Evolutionary conservation across 768 basidiomycete species (phyloP), one percentile per base, ranked within the genome.

Genomic region (Naematelia encephala): DNA sequence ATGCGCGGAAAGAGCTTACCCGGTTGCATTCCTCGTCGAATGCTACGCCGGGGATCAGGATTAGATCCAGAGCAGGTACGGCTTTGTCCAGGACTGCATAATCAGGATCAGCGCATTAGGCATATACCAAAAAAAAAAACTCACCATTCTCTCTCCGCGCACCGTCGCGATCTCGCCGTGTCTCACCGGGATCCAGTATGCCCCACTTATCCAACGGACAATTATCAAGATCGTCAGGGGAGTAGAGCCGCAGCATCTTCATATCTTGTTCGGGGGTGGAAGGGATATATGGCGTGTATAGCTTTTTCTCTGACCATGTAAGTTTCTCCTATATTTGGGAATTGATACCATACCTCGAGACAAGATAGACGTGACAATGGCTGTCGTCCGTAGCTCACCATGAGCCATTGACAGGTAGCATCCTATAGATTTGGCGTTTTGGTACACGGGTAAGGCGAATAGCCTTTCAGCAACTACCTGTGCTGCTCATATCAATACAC

Each of bases 151-250:
- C 66, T 29, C 68, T 27, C 23, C 12, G 13, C 45, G 25, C 48
- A 23, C 58, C 47, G 4, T 25, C 54, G 11, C 34, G 19, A 49
- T 73, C 71, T 30, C 53, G 34, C 25, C 69, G 26, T 13, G 48
- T 25, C 50, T 49, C 50, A 21, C 69, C 69, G 0, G 72, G 67
- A 54, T 74, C 72, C 5, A 71, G 42, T 1, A 74, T 71, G 0
- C 72, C 72, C 72, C 69, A 73, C 23, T 69, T 73, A 48, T 73
- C 72, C n/a, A 67, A 25, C 19, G 67, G 66, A 55, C 69, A 73
- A 2, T 4, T 10, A 5, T 54, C 53, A 13, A 70, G 57, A 54
- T 73, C 72, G 12, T 58, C 61, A 5, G 21, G 45, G 1, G 63
- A 66, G 54, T 71, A 74, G 12, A 74, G 59, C 21, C 68, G 46